phyloP scores from a whole-genome alignment of 169 alveolate genomes.

The Plasmodium falciparum region DNA sequence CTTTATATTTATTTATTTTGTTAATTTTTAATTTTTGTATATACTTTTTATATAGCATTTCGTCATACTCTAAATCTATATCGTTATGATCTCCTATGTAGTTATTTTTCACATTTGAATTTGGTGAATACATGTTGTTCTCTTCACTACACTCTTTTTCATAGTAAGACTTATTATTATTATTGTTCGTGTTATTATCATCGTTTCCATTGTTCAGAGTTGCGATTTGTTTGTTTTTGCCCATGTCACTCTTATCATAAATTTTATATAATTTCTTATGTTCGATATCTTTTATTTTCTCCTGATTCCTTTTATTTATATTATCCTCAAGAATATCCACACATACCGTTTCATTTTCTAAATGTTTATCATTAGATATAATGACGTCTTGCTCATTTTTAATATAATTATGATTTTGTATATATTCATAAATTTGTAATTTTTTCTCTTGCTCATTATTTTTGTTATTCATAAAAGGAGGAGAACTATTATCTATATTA shows the following conservation, averaged over 20 bases:
- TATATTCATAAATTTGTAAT: no score
- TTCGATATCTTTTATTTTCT: not conserved
- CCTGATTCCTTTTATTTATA: not conserved
- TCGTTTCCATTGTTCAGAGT: not conserved
- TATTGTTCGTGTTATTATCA: not conserved
- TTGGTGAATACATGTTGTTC: no score
- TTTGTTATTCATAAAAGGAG: no score
- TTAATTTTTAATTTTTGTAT: conserved; percentile 13
- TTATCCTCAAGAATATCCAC: not conserved
- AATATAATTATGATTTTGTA: no score
- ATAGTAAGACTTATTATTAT: not conserved
- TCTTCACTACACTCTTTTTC: not conserved
- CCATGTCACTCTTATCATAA: no score
- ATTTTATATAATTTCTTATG: no score
- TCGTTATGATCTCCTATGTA: not conserved
- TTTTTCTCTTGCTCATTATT: no score
- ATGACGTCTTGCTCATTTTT: not conserved
- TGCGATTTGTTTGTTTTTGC: not conserved
- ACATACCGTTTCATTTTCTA: not conserved
- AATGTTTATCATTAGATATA: not conserved
- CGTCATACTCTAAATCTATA: not conserved
- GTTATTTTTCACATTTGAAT: not conserved
- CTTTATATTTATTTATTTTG: not conserved
- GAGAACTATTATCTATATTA: no score
- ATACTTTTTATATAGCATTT: conserved; percentile 7